Base-by-base conservation (phyloP, 495 filamentous ascomycete species). In the Aspergillus mulundensis region DNA sequence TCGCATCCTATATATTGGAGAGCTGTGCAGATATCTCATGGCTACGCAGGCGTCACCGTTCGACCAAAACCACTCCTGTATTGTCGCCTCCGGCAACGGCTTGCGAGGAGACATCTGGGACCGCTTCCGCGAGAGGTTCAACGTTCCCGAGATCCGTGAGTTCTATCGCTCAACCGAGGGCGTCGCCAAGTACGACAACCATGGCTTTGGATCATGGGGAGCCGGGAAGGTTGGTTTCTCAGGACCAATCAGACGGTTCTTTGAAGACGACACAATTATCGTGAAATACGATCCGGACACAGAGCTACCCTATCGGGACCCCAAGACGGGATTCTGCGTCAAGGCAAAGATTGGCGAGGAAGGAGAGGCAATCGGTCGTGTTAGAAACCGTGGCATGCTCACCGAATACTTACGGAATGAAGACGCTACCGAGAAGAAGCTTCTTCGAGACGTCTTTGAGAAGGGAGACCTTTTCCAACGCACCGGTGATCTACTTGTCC, bases 161-260 rank as follows among this genome's bases (percentile, higher is more conserved):
- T 96, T 98, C 70, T 98, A 97, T 68, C 84, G 84, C 19, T 83
- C 91, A 0, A 97, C 94, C 0, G 94, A 98, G 64, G 90, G 88
- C 3, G 70, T 81, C 10, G 77, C 79, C 10, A 90, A 79, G 2
- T 81, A 84, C 8, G 94, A 85, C 76, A 96, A 97, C 66, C 70
- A 83, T 50, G 83, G 82, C 52, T 75, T 80, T 1, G 94, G 93
- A 47, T 77, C 84, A 23, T 93, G 87, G 74, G 78, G 81, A 20
- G 78, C 81, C 25, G 93, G 91, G 1, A 91, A 90, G 7, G 81
- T 98, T 28, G 94, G 93, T 1, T 84, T 90, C 15, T 82, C 79
- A 45, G 94, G 94, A 1, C 65, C 75, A 0, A 61, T 96, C 8
- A 78, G 78, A 20, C 73, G 75, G 16, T 19, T 83, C 0, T 39